Conservation (phyloP, 148 eudicot species). For the Rhododendron vialii region DNA sequence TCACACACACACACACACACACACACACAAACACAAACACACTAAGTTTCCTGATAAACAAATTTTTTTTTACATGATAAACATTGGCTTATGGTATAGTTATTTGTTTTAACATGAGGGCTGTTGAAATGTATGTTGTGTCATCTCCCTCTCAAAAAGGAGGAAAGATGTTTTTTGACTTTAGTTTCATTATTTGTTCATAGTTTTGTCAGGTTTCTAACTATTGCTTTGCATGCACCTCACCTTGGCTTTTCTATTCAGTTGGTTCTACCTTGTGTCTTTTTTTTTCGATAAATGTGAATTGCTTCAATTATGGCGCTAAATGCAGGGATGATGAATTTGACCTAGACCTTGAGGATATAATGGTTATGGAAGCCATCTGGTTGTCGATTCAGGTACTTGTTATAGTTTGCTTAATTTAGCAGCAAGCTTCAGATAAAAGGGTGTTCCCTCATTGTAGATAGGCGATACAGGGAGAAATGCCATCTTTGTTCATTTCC, state of each 20-base stretch:
- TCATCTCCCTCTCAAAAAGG: background rate
- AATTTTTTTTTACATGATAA: background rate
- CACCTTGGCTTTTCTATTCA: background rate
- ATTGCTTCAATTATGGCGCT: conserved; percentile 10
- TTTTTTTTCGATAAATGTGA: background rate
- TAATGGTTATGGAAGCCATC: conserved; percentile 98
- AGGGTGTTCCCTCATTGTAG: background rate
- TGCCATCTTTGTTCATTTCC: background rate
- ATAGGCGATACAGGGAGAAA: background rate
- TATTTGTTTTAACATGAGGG: background rate
- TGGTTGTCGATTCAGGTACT: conserved; percentile 97
- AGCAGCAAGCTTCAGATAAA: background rate
- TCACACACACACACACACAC: background rate
- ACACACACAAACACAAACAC: background rate
- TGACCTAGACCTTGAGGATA: conserved; percentile 91
- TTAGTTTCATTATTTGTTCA: background rate
- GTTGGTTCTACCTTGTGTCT: background rate
- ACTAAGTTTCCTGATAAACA: background rate
- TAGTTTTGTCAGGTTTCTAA: background rate
- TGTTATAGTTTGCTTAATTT: background rate
- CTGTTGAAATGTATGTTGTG: background rate
- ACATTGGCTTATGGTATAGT: background rate
- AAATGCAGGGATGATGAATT: conserved; percentile 74
- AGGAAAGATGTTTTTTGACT: background rate
- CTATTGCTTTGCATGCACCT: background rate